Percentiles rank a stretch among this genome's conserved stretches.
These are phyloP conservation scores for Cordyceps sp. DNA, from an alignment of 2,329 filamentous ascomycete species.

Conservation along the genomic window DNA sequence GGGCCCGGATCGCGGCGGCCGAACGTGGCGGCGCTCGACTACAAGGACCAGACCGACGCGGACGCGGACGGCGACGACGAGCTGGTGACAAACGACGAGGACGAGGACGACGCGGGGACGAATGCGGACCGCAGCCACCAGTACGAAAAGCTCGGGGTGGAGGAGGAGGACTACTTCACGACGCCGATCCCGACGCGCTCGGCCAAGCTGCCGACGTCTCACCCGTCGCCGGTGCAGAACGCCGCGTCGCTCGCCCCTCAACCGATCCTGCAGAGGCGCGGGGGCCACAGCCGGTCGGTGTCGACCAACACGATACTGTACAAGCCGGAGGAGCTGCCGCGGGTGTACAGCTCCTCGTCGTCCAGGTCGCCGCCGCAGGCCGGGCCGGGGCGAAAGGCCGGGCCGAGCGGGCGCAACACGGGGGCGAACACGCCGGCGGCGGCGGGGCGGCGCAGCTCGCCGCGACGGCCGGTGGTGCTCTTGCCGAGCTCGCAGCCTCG, in stretches of 20 bases:
- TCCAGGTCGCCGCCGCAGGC: constrained; percentile 23
- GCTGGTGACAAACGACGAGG: constrained; percentile 65
- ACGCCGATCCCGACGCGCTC: constrained; percentile 29
- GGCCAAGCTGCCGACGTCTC: constrained; percentile 15
- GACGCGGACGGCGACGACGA: constrained; percentile 70
- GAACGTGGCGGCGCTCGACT: constrained; percentile 16
- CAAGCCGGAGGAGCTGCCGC: constrained; percentile 41
- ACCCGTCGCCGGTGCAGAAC: constrained; percentile 14
- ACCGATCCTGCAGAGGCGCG: constrained; percentile 15
- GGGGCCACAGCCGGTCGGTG: constrained; percentile 51
- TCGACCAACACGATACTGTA: constrained; percentile 77
- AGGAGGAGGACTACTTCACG: constrained; percentile 34
- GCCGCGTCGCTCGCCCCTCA: not conserved
- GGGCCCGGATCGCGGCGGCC: constrained; percentile 25
- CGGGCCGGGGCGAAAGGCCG: constrained; percentile 16
- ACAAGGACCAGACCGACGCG: constrained; percentile 54
- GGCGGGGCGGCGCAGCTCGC: constrained; percentile 24
- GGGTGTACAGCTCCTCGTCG: constrained; percentile 22
- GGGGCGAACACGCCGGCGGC: constrained; percentile 15
- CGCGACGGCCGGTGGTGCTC: constrained; percentile 26
- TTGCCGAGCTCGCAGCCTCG: constrained; percentile 34
- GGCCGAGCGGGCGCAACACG: constrained; percentile 17
- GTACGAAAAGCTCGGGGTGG: constrained; percentile 11
- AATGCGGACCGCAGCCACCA: constrained; percentile 19
- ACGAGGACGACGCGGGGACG: constrained; percentile 37